Conservation (phyloP, 2,329 filamentous ascomycete genomes). For the Penicillium griseofulvum region DNA sequence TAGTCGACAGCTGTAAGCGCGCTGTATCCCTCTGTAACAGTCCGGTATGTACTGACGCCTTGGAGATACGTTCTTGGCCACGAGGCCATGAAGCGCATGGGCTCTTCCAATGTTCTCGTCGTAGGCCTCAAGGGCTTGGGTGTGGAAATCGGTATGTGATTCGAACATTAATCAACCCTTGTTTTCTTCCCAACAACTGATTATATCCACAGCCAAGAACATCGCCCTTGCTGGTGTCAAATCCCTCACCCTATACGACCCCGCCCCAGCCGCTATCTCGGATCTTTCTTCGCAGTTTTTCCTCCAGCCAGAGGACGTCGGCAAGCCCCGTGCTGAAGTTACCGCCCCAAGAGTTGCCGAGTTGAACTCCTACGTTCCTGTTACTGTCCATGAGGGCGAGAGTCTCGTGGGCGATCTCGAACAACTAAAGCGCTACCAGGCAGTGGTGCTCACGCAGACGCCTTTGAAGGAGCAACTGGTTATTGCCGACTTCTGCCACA, state of each 20-base stretch:
- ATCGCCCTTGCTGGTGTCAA: constrained; percentile 97
- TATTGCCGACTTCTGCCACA: constrained; percentile 90
- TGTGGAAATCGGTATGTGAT: constrained; percentile 71
- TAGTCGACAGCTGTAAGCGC: constrained; percentile 59
- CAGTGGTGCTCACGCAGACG: constrained; percentile 84
- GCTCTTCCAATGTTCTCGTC: constrained; percentile 88
- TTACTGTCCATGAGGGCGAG: constrained; percentile 64
- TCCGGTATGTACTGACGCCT: constrained; percentile 10
- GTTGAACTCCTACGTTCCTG: constrained; percentile 93
- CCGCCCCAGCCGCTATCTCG: constrained; percentile 74
- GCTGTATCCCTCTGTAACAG: background rate
- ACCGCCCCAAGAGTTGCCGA: constrained; percentile 89
- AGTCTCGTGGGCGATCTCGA: constrained; percentile 73
- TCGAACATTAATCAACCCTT: background rate
- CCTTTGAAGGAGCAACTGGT: constrained; percentile 74
- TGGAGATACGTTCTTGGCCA: constrained; percentile 66
- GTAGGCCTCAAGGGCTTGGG: constrained; percentile 90
- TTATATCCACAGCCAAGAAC: constrained; percentile 73
- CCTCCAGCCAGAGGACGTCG: constrained; percentile 80
- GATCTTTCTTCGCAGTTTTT: constrained; percentile 98
- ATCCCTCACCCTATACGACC: constrained; percentile 90
- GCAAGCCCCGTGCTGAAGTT: constrained; percentile 82
- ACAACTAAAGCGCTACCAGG: constrained; percentile 86
- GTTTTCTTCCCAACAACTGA: constrained; percentile 1
- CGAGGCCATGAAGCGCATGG: constrained; percentile 97